These are phyloP conservation scores for Aspergillus funiculosus DNA, from an alignment of 495 filamentous ascomycete species.

Conservation along the genomic window DNA sequence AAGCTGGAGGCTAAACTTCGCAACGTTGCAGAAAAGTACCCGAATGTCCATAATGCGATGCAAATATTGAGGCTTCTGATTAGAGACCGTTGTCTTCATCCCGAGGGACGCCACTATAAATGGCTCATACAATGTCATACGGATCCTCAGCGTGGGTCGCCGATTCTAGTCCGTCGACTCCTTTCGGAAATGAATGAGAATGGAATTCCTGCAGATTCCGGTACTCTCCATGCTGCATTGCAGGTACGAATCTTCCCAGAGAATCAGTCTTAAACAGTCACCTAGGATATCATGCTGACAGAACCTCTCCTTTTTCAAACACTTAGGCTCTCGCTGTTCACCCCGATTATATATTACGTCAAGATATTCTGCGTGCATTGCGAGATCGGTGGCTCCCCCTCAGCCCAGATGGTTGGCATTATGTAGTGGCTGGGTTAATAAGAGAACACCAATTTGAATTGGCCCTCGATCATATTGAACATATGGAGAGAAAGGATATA, in stretches of 20 bases:
- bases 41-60: constrained; percentile 23
- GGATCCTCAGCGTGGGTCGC: constrained; percentile 56
- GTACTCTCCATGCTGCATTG: constrained; percentile 65
- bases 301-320: no score
- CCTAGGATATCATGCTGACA: no score
- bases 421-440: constrained; percentile 66
- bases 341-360: constrained; percentile 73
- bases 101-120: constrained; percentile 63
- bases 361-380: constrained; percentile 58
- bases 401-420: constrained; percentile 56
- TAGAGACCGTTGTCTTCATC: constrained; percentile 53
- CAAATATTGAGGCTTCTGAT: constrained; percentile 46
- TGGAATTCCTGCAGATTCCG: constrained; percentile 54
- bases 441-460: constrained; percentile 77
- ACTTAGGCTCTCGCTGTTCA: constrained; percentile 70
- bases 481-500: constrained; percentile 54
- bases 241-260: constrained; percentile 55
- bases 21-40: constrained; percentile 14
- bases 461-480: constrained; percentile 66
- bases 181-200: constrained; percentile 62
- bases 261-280: no score
- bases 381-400: constrained; percentile 63
- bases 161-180: constrained; percentile 51
- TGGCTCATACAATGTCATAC: constrained; percentile 67
- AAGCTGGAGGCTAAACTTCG: constrained; percentile 27